Evolutionary conservation across 1,139 yeast genomes (phyloP).

Genomic region (Magnusiomyces paraingens): DNA sequence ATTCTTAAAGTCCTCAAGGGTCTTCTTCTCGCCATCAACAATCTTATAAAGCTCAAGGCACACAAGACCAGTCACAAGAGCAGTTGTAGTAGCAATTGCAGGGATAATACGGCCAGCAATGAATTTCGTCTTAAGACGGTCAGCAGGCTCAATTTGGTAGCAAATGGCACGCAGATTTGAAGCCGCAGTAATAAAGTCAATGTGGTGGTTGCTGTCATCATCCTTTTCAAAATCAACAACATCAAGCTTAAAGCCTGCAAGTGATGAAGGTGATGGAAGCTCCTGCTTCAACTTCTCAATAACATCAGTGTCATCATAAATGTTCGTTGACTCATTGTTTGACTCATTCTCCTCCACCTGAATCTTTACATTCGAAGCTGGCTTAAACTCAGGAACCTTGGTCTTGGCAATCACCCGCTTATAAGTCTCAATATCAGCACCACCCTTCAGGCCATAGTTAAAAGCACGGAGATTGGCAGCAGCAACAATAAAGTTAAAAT

Average conservation of each 20-base stretch:
- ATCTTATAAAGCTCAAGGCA: constrained; percentile 90
- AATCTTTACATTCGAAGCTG: constrained; percentile 69
- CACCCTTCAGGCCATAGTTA: constrained; percentile 71
- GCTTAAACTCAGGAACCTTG: constrained; percentile 60
- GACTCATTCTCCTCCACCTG: constrained; percentile 88
- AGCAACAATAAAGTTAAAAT: constrained; percentile 74
- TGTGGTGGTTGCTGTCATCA: constrained; percentile 93
- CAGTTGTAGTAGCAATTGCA: constrained; percentile 98
- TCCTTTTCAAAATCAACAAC: constrained; percentile 97
- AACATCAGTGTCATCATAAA: constrained; percentile 36
- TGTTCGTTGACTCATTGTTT: constrained; percentile 42
- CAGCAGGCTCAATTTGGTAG: constrained; percentile 59
- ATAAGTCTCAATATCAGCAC: constrained; percentile 40
- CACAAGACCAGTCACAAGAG: constrained; percentile 90
- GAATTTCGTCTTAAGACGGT: constrained; percentile 66
- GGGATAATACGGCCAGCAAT: constrained; percentile 91
- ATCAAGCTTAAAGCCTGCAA: constrained; percentile 78
- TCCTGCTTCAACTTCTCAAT: constrained; percentile 53
- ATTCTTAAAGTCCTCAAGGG: constrained; percentile 84
- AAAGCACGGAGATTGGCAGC: constrained; percentile 90
- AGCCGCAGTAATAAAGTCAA: constrained; percentile 94
- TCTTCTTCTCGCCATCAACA: constrained; percentile 56
- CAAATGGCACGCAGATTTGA: constrained; percentile 93
- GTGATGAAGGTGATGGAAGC: constrained; percentile 80
- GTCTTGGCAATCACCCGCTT: constrained; percentile 45